A percentile compares a stretch with the other conserved stretches of the same genome.
Evolutionary conservation across 1,284 basidiomycete genomes (phyloP).

Genomic region (Heterobasidion occidentale): DNA sequence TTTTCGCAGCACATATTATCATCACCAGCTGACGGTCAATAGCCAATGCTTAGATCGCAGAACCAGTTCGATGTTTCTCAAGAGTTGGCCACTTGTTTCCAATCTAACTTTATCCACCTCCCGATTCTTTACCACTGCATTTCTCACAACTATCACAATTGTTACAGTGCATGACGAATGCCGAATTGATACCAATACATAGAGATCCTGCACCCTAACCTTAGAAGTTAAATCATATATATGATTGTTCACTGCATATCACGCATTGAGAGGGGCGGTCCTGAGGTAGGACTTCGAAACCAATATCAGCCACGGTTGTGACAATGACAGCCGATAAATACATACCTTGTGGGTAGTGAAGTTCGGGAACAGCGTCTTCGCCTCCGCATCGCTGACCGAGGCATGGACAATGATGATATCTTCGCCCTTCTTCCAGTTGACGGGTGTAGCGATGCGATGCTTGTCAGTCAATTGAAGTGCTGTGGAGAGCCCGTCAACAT

Average conservation of each 20-base stretch:
- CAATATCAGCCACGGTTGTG: slow-evolving; percentile 2
- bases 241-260: background rate
- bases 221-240: background rate
- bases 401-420: slow-evolving; percentile 97
- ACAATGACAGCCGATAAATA: background rate
- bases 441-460: slow-evolving; percentile 78
- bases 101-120: too few relatives aligned
- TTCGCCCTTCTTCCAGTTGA: slow-evolving; percentile 92
- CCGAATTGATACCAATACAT: too few relatives aligned
- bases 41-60: too few relatives aligned
- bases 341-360: slow-evolving; percentile 59
- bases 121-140: too few relatives aligned
- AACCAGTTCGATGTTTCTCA: too few relatives aligned
- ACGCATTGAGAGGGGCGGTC: slow-evolving; percentile 48
- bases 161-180: too few relatives aligned
- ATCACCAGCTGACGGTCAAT: too few relatives aligned
- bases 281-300: slow-evolving; percentile 60
- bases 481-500: slow-evolving; percentile 13
- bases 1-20: too few relatives aligned
- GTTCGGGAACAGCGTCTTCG: slow-evolving; percentile 80
- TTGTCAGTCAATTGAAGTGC: slow-evolving; percentile 93
- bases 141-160: too few relatives aligned
- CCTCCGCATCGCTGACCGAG: slow-evolving; percentile 81
- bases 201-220: too few relatives aligned
- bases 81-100: too few relatives aligned